These are phyloP conservation scores for Trypanosoma cruzi DNA, from an alignment of 208 protist genomes.

Conservation along the genomic window DNA sequence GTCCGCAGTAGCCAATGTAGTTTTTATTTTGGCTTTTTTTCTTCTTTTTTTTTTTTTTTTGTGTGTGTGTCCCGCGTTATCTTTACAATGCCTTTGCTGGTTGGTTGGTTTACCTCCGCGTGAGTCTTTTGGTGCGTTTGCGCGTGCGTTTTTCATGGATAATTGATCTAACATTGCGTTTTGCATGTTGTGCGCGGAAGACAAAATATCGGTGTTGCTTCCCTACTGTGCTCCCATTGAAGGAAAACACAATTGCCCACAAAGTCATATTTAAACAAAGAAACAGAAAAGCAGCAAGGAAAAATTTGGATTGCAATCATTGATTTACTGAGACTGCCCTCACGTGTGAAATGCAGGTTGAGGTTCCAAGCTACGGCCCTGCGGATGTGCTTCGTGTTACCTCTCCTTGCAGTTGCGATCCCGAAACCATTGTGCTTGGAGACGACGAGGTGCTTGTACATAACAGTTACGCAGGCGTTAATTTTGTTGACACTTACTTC, in stretches of 20 bases:
- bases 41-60: too few relatives aligned
- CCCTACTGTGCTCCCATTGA: neutral
- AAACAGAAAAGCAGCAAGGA: neutral
- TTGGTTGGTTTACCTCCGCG: neutral
- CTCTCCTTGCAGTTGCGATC: conserved; percentile 14
- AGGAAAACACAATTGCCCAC: neutral
- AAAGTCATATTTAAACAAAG: neutral
- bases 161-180: neutral
- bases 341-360: conserved; percentile 13
- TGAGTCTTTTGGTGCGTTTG: conserved; percentile 4
- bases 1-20: too few relatives aligned
- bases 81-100: too few relatives aligned
- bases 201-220: neutral
- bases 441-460: conserved; percentile 52
- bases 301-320: neutral
- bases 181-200: neutral
- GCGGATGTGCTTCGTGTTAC: conserved; percentile 6
- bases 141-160: neutral
- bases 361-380: conserved; percentile 11
- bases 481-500: conserved; percentile 95
- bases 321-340: neutral
- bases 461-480: conserved; percentile 78
- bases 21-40: too few relatives aligned
- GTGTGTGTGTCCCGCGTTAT: too few relatives aligned
- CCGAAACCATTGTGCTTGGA: neutral